Percentiles rank a stretch among this genome's conserved stretches.
Conservation (phyloP, 371 early-diverging fungal genomes). For the Lichtheimia hyalospora region DNA sequence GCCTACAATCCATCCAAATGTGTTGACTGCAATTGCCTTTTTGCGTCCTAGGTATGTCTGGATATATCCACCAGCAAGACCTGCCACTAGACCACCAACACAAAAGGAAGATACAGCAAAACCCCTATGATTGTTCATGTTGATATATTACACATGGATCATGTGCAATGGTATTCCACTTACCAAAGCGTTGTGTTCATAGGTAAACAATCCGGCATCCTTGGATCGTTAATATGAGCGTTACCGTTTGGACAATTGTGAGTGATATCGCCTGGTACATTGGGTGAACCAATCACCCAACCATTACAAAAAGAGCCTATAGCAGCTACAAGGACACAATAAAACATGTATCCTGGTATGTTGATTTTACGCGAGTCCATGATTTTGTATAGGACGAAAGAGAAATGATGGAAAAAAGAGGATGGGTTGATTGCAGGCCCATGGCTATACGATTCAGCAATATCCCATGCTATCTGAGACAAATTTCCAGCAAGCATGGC, state of each 20-base stretch:
- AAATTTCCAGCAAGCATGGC: too few species aligned
- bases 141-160: neutral
- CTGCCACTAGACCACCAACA: constrained; percentile 70
- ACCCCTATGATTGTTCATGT: constrained; percentile 35
- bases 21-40: constrained; percentile 56
- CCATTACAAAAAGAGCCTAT: constrained; percentile 43
- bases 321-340: constrained; percentile 35
- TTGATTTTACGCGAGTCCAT: constrained; percentile 44
- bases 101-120: constrained; percentile 60
- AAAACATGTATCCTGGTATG: constrained; percentile 44
- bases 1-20: constrained; percentile 57
- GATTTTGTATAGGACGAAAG: neutral
- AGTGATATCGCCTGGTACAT: constrained; percentile 37
- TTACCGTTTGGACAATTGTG: constrained; percentile 32
- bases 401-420: too few species aligned
- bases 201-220: constrained; percentile 31
- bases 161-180: neutral
- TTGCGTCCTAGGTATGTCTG: constrained; percentile 62
- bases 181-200: constrained; percentile 23
- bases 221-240: constrained; percentile 17
- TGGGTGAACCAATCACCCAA: constrained; percentile 48
- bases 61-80: constrained; percentile 53
- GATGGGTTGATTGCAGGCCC: too few species aligned
- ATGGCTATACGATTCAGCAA: too few species aligned
- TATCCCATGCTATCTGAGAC: too few species aligned